phyloP scores from a whole-genome alignment of 306 rosid species.

The Vigna unguiculata region DNA sequence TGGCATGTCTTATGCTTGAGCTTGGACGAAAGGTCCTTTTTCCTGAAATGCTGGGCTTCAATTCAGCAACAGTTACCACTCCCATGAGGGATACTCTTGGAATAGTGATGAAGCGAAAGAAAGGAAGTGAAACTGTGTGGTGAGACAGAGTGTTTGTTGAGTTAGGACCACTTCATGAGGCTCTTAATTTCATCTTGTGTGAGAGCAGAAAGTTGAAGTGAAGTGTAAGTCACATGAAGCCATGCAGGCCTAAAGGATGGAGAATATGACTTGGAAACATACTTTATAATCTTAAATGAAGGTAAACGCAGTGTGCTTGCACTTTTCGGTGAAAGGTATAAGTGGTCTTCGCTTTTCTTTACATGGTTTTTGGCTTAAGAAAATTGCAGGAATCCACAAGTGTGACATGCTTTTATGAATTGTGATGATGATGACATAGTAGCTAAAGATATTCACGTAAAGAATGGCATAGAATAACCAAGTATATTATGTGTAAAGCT shows the following conservation, averaged over 20 bases:
- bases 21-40: slow-evolving; percentile 83
- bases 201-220: slow-evolving; percentile 50
- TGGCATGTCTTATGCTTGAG: slow-evolving; percentile 93
- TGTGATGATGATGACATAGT: slow-evolving; percentile 64
- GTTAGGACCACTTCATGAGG: slow-evolving; percentile 45
- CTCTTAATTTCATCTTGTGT: slow-evolving; percentile 38
- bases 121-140: neutral
- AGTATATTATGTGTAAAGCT: slow-evolving; percentile 63
- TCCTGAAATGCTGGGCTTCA: slow-evolving; percentile 95
- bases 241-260: slow-evolving; percentile 59
- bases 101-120: neutral
- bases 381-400: slow-evolving; percentile 66
- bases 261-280: slow-evolving; percentile 53
- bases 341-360: slow-evolving; percentile 42
- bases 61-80: slow-evolving; percentile 85
- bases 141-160: slow-evolving; percentile 42
- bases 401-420: slow-evolving; percentile 71
- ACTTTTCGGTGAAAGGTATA: slow-evolving; percentile 95
- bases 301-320: slow-evolving; percentile 53
- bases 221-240: slow-evolving; percentile 68
- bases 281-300: slow-evolving; percentile 73
- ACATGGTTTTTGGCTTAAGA: slow-evolving; percentile 49
- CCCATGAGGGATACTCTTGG: slow-evolving; percentile 62
- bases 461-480: slow-evolving; percentile 57
- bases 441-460: slow-evolving; percentile 57